These are phyloP conservation scores for Penicillium sp. DNA, from an alignment of 2,329 filamentous ascomycete species.

Conservation along the genomic window DNA sequence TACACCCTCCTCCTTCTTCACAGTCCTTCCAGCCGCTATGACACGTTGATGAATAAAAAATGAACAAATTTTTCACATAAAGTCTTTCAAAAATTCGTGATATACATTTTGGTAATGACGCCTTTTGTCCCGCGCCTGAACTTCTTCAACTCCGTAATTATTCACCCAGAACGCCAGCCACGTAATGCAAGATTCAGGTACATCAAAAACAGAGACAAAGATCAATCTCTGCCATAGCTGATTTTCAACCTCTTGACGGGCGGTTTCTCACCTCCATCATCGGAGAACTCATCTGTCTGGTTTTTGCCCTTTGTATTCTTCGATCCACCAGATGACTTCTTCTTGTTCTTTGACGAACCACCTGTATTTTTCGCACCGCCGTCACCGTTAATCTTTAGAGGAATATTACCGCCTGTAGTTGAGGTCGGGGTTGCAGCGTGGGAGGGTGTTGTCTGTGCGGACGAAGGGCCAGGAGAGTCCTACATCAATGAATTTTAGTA, in stretches of 20 bases:
- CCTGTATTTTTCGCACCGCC: conserved; percentile 16
- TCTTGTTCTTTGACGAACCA: conserved; percentile 42
- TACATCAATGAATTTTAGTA: conserved; percentile 15
- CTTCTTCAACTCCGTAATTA: conserved; percentile 1
- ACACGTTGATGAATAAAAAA: background rate
- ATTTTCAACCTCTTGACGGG: conserved; percentile 46
- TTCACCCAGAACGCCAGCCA: conserved; percentile 4
- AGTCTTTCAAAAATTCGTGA: background rate
- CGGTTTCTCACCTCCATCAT: conserved; percentile 39
- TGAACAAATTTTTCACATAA: background rate
- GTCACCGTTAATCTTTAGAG: conserved; percentile 27
- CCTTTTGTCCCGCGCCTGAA: background rate
- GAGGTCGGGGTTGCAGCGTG: conserved; percentile 48
- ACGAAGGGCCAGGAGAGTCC: conserved; percentile 45
- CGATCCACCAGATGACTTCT: conserved; percentile 36
- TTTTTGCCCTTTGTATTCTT: conserved; percentile 30
- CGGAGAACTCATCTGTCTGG: conserved; percentile 32
- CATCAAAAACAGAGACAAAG: conserved; percentile 3
- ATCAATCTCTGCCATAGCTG: conserved; percentile 43
- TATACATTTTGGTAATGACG: conserved; percentile 2
- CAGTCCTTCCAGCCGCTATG: background rate
- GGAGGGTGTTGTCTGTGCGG: conserved; percentile 47
- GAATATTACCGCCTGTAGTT: conserved; percentile 28
- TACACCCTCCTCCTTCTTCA: background rate
- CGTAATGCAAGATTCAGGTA: background rate